phyloP scores from a whole-genome alignment of 805 yeast species.

The Debaryomyces maramus region DNA sequence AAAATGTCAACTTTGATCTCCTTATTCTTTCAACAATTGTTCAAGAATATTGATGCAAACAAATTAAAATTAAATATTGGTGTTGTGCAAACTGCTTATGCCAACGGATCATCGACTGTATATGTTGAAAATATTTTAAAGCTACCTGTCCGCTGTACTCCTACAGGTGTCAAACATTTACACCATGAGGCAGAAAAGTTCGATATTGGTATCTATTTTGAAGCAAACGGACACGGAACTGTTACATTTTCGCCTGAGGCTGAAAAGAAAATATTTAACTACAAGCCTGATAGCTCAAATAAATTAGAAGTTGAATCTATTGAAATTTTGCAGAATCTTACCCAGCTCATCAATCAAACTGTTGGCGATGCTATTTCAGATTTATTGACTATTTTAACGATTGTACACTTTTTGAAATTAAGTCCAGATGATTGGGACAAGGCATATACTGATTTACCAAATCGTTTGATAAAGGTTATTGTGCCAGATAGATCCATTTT shows the following conservation, averaged over 20 bases:
- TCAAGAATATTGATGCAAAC: conserved; percentile 46
- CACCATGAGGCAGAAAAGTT: conserved; percentile 87
- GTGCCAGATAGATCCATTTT: conserved; percentile 81
- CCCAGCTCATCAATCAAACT: conserved; percentile 84
- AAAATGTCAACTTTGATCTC: conserved; percentile 87
- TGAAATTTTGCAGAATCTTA: conserved; percentile 56
- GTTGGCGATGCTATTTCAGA: conserved; percentile 99
- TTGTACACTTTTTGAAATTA: conserved; percentile 56
- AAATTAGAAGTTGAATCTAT: conserved; percentile 52
- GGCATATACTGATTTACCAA: conserved; percentile 83
- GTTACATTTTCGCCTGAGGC: conserved; percentile 69
- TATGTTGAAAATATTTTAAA: conserved; percentile 61
- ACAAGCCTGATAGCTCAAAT: conserved; percentile 28
- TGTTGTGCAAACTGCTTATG: conserved; percentile 96
- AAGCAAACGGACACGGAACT: conserved; percentile 99
- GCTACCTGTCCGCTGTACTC: conserved; percentile 82
- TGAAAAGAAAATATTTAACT: conserved; percentile 34
- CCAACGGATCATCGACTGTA: conserved; percentile 87
- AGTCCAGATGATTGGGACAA: conserved; percentile 72
- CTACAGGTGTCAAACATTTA: conserved; percentile 95
- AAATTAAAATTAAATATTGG: conserved; percentile 56
- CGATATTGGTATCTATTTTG: conserved; percentile 93
- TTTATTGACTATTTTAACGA: conserved; percentile 70
- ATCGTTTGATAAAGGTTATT: conserved; percentile 73
- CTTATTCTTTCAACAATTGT: conserved; percentile 53